phyloP scores from a whole-genome alignment of 257 asterid species.

The Solanum habrochaites region DNA sequence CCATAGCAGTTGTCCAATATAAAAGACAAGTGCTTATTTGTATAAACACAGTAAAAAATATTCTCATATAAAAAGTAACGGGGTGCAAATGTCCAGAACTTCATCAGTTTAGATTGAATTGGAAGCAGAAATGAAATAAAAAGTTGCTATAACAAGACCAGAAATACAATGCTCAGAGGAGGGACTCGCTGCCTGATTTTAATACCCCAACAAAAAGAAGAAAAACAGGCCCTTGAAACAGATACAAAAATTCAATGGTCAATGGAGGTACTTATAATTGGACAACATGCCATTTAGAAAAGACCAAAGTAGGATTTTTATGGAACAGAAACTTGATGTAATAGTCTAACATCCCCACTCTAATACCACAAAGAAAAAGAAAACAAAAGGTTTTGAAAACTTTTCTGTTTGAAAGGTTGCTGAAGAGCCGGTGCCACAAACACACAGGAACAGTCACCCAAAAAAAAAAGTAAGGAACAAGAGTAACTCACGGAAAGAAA shows the following conservation, averaged over 20 bases:
- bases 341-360: not conserved
- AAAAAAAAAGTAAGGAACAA: not conserved
- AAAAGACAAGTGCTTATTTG: not conserved
- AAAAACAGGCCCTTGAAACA: not conserved
- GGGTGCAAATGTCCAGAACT: not conserved
- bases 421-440: not conserved
- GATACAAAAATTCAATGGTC: not conserved
- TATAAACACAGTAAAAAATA: not conserved
- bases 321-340: not conserved
- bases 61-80: not conserved
- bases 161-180: not conserved
- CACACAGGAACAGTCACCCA: not conserved
- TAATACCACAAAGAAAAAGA: not conserved
- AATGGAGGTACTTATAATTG: not conserved
- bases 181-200: not conserved
- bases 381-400: not conserved
- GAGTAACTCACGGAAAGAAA: not conserved
- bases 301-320: not conserved
- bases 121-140: not conserved
- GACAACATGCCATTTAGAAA: not conserved
- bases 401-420: not conserved
- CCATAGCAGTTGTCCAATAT: not conserved
- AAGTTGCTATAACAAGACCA: not conserved
- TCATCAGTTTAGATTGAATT: not conserved
- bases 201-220: not conserved